Base-by-base conservation (phyloP, 768 basidiomycete species). In the Mycena vulgaris region DNA sequence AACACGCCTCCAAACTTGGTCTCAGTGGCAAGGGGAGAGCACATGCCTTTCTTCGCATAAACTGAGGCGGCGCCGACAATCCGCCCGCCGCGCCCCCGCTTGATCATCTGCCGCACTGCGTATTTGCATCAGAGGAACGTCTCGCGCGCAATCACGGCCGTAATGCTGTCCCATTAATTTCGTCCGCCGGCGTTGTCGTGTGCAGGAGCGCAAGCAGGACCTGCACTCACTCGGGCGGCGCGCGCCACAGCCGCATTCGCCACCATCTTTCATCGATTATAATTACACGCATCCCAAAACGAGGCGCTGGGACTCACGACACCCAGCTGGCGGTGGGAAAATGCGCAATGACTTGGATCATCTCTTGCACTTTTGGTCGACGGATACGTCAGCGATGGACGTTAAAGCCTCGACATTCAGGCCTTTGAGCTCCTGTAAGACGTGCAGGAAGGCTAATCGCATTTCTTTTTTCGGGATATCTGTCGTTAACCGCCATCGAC, bases 101-200 rank as follows among this genome's bases (percentile, higher is more conserved):
- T 71, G 62, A 85, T 77, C 81, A 85, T 81, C 63, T 84, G 79
- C 19, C 58, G 25, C 8, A 79, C 83, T 3, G 84, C 84, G 39
- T 81, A 77, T 66, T 82, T 81, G 75, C 82, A 85, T 70, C 80
- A 82, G 45, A 83, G 70, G 67, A 84, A 81, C 13, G 77, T 65
- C 2, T 81, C 81, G 11, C 79, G 76, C 1, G 76, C 75, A 58
- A 85, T 85, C 60, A 82, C 74, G n/a, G 37, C 45, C 58, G 80
- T 74, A 3, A 77, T 11, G 2, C 58, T 47, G 62, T 83, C 81
- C 62, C 74, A 77, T 2, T 74, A 2, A 78, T 63, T 35, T 78
- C 69, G 13, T 76, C 75, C 13, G 73, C 45, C 25, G 66, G 53
- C 14, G 63, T 68, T 72, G 58, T 77, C 8, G 13, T n/a, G 5